Conservation (phyloP, 768 basidiomycete species). For the Leccinum arenicola region DNA sequence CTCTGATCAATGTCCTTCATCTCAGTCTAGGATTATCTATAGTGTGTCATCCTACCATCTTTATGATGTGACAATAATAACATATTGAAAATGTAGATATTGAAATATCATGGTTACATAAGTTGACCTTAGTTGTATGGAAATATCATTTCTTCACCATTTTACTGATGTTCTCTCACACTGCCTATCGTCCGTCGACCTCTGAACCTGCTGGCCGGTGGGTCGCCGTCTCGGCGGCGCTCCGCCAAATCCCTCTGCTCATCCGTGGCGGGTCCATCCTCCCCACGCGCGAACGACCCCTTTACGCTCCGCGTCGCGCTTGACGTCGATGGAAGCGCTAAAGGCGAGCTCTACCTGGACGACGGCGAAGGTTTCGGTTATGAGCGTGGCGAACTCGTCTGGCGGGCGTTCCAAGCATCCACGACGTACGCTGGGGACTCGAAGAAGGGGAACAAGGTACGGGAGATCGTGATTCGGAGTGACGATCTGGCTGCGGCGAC, state of each 20-base stretch:
- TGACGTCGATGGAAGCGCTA: constrained; percentile 53
- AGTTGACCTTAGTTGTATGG: too few species aligned
- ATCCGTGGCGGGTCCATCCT: constrained; percentile 90
- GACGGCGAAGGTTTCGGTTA: constrained; percentile 86
- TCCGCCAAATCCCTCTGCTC: constrained; percentile 80
- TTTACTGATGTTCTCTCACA: constrained; percentile 43
- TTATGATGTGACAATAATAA: too few species aligned
- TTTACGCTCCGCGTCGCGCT: constrained; percentile 88
- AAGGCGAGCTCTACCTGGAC: constrained; percentile 91
- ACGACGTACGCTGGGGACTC: constrained; percentile 26
- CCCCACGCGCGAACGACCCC: constrained; percentile 86
- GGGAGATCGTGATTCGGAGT: constrained; percentile 46
- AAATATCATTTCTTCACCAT: too few species aligned
- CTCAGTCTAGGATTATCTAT: too few species aligned
- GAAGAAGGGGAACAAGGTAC: constrained; percentile 22
- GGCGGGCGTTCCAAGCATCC: constrained; percentile 72
- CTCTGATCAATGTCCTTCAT: too few species aligned
- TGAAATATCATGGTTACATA: too few species aligned
- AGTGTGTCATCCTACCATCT: too few species aligned
- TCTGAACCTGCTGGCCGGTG: constrained; percentile 50
- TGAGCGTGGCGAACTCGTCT: constrained; percentile 74
- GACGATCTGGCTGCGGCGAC: constrained; percentile 59
- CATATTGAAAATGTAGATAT: too few species aligned
- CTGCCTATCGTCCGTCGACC: constrained; percentile 58
- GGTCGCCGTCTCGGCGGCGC: constrained; percentile 75